Base-by-base conservation (phyloP, 163 green algal species). In the Coccomyxa subellipsoidea region DNA sequence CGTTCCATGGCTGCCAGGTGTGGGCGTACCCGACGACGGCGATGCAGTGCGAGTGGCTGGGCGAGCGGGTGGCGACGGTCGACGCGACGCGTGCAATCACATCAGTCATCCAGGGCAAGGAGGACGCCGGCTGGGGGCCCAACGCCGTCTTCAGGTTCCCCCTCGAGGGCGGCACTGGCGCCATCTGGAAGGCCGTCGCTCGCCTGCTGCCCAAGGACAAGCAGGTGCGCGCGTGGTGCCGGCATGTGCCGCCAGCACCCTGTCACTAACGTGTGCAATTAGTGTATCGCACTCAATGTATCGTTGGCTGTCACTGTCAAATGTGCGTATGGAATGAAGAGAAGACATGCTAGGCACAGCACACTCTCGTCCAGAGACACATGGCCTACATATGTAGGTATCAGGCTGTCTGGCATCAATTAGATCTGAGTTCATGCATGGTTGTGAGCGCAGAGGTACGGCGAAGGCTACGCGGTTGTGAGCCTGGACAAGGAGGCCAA, bases 11-110 rank as follows among this genome's bases (percentile, higher is more conserved):
- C 47, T 18, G 66, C 77, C 88, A 96, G 93, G 93, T 97, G 81
- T 96, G 93, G 93, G 93, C 89, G 6, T 86, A 95, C 9, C 80
- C 84, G 12, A 86, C 87, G 0, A 91, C 81, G 2, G 79, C 82
- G 10, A 96, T 98, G 93, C 93, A 98, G 88, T 97, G 94, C 84
- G 93, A 94, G 81, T 98, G 95, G 95, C 90, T 98, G 82, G 95
- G 95, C 0, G 95, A 98, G 92, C 92, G 95, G 23, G 95, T 98
- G 66, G 95, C 95, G 0, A 97, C 93, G 0, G 94, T 97, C 59
- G 93, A 98, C 78, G 90, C 97, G 7, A 85, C 90, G 38, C 89
- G 92, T 2, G 94, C 94, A 23, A 96, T 98, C 78, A 82, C 71
- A 23, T 97, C 97, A 80, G 94, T 98, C 15, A 94, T 98, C 53